Base-by-base conservation (phyloP, 352 stramenopile genomes). In the Phytophthora parvispora region DNA sequence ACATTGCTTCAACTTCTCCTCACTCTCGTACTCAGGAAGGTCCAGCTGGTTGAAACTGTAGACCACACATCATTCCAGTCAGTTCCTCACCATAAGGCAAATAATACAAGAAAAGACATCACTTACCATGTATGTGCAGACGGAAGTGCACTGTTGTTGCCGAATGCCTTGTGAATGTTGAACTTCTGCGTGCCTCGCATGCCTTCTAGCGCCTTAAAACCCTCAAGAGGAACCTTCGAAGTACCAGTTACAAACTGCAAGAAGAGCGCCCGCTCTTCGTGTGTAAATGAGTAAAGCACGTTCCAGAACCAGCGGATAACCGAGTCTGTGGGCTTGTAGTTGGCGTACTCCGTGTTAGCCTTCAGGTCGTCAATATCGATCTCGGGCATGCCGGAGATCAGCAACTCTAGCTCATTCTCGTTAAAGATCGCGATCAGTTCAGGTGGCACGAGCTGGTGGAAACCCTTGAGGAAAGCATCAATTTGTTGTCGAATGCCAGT, bases 101-200 rank as follows among this genome's bases (percentile, higher is more conserved):
- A n/a, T n/a, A 36, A 60, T 1, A 47, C 48, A 62, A 60, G 16
- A 29, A 27, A 34, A 52, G 53, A 15, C 29, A 3, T 12, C 2
- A 83, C 85, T 67, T 76, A 96, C 90, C 98, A 99, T 32, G 98
- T 99, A 84, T 99, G 98, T 16, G 98, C 97, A 16, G 89, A 95
- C 13, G 93, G 93, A 47, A 98, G 68, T 28, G 88, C 84, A 27
- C 86, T 94, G 61, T 79, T 85, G 71, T 95, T 93, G 43, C 94
- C 97, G 71, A 98, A 98, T 5, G 95, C 94, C 80, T 99, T 99
- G 86, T 99, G 97, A 72, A 99, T 99, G 74, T 98, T 99, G 78
- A 99, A 99, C 75, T 99, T 99, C 77, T 99, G 97, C 36, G 98
- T 97, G 27, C 98, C 98, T 25, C 98, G 93, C 98, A 99, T 99